Percentiles rank a stretch among this genome's conserved stretches.
These are phyloP conservation scores for Stemphylium vesicarium DNA, from an alignment of 2,329 filamentous ascomycete species.

Conservation along the genomic window DNA sequence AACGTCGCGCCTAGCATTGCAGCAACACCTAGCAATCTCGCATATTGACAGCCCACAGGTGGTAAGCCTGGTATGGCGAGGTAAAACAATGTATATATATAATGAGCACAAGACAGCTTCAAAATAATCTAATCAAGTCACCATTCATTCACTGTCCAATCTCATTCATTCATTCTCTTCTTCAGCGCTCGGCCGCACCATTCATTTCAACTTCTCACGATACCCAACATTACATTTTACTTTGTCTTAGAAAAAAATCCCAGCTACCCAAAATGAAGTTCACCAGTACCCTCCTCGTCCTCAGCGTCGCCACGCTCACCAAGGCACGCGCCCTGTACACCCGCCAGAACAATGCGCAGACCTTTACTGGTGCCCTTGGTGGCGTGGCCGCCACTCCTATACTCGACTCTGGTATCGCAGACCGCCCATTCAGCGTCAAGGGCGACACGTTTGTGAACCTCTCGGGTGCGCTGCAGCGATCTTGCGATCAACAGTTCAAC, in stretches of 20 bases:
- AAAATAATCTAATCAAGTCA: neutral
- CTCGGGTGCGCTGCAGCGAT: constrained; percentile 63
- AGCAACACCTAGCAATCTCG: constrained; percentile 18
- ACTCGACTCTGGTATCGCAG: constrained; percentile 56
- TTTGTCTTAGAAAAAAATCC: too few relatives aligned
- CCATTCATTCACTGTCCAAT: constrained; percentile 7
- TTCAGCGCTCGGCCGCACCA: constrained; percentile 33
- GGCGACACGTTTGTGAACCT: constrained; percentile 60
- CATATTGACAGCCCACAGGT: too few relatives aligned
- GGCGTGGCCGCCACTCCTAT: constrained; percentile 61
- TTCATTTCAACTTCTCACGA: constrained; percentile 12
- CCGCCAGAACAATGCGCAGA: constrained; percentile 39
- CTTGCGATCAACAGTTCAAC: constrained; percentile 70
- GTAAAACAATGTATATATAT: too few relatives aligned
- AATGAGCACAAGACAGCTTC: too few relatives aligned
- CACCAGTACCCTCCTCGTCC: constrained; percentile 22
- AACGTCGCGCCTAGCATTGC: constrained; percentile 14
- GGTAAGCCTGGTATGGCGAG: too few relatives aligned
- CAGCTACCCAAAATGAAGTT: constrained; percentile 34
- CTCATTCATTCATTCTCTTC: constrained; percentile 15
- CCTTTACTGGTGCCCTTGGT: constrained; percentile 57
- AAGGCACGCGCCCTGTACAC: constrained; percentile 27
- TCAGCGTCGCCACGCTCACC: constrained; percentile 25
- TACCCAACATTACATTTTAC: neutral
- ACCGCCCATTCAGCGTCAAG: constrained; percentile 48